Conservation (phyloP, 2,329 filamentous ascomycete genomes). For the Venturia oleaginea region DNA sequence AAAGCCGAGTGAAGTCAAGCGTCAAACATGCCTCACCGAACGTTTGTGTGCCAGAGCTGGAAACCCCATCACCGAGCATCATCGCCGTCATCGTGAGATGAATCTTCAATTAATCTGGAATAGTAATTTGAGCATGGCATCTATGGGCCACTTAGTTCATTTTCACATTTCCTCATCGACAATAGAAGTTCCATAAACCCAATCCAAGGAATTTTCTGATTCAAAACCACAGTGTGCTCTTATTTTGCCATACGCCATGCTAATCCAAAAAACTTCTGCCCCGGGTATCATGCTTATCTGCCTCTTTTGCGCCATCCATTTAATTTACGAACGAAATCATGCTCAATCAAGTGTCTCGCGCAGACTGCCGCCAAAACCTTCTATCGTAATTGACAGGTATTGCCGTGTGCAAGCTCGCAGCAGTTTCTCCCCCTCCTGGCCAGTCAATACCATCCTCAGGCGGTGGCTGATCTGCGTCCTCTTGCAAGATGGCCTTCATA, state of each 20-base stretch:
- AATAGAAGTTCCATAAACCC: not conserved
- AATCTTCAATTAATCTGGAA: too few relatives aligned
- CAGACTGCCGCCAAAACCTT: slow-evolving; percentile 45
- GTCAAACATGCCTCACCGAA: not conserved
- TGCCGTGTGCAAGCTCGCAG: slow-evolving; percentile 17
- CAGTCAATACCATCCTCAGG: slow-evolving; percentile 20
- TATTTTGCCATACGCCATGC: not conserved
- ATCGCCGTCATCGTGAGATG: too few relatives aligned
- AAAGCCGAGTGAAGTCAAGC: not conserved
- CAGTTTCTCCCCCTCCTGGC: slow-evolving; percentile 17
- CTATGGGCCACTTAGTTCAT: not conserved
- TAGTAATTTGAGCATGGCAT: not conserved
- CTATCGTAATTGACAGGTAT: slow-evolving; percentile 52
- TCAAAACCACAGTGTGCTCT: not conserved
- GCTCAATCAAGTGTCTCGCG: slow-evolving; percentile 23
- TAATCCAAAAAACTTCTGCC: not conserved
- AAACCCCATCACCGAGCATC: too few relatives aligned
- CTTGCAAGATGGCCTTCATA: slow-evolving; percentile 37
- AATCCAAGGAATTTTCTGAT: not conserved
- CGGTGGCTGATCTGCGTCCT: slow-evolving; percentile 29
- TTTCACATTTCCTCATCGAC: too few relatives aligned
- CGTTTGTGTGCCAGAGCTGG: too few relatives aligned
- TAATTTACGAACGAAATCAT: not conserved
- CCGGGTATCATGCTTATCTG: not conserved
- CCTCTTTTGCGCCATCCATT: not conserved